A percentile compares a stretch with the other conserved stretches of the same genome.
Evolutionary conservation across 371 early-diverging fungal genomes (phyloP).

Genomic region (Apophysomyces elegans): DNA sequence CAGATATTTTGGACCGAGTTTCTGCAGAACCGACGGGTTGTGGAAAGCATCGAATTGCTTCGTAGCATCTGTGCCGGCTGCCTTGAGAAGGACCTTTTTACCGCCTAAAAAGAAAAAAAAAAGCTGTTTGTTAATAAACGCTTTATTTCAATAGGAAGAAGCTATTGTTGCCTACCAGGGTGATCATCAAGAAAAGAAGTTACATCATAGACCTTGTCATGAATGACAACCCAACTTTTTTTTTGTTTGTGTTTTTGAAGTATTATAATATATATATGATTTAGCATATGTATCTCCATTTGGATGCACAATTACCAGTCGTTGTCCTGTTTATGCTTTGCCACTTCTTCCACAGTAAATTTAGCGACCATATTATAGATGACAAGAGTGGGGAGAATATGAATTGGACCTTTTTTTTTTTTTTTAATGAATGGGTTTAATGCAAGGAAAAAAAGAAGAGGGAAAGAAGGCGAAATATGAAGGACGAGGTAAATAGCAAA

Average conservation of each 20-base stretch:
- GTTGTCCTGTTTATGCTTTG: constrained; percentile 69
- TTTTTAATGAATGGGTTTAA: constrained; percentile 9
- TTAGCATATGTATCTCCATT: neutral
- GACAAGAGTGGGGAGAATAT: constrained; percentile 1
- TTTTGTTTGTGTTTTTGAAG: neutral
- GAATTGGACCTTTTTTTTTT: neutral
- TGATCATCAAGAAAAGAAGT: constrained; percentile 82
- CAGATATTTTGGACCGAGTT: constrained; percentile 59
- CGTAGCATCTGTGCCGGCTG: constrained; percentile 86
- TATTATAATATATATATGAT: neutral
- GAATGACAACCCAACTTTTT: constrained; percentile 85
- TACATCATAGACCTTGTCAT: constrained; percentile 80
- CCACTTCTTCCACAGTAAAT: constrained; percentile 74
- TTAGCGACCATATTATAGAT: constrained; percentile 32
- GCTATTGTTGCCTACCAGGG: constrained; percentile 37
- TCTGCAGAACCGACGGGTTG: constrained; percentile 61
- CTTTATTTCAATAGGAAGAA: neutral
- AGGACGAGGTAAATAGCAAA: neutral
- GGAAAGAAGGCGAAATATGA: neutral
- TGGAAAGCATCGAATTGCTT: constrained; percentile 91
- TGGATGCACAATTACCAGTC: constrained; percentile 56
- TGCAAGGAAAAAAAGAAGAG: constrained; percentile 2
- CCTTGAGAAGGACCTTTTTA: constrained; percentile 75
- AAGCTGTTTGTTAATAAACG: too few relatives aligned
- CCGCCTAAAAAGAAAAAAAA: constrained; percentile 25